Conservation (phyloP, 2,329 filamentous ascomycete genomes). For the Fusarium phyllophilum region DNA sequence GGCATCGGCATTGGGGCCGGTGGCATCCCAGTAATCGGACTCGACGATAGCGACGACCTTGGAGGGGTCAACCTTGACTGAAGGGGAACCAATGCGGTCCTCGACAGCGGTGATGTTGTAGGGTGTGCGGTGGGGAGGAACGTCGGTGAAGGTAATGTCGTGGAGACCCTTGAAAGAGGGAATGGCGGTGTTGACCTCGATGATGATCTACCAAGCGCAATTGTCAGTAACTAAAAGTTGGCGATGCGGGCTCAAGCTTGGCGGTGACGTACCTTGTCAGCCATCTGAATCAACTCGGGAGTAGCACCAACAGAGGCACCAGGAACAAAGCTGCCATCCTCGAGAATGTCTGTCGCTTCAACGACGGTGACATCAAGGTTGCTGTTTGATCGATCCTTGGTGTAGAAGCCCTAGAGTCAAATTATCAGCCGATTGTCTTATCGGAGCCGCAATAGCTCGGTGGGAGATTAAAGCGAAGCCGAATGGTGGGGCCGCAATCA, state of each 20-base stretch:
- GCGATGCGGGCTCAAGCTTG: neutral
- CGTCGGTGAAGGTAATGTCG: constrained; percentile 89
- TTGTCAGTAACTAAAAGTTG: constrained; percentile 8
- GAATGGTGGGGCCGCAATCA: constrained; percentile 23
- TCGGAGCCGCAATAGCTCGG: constrained; percentile 27
- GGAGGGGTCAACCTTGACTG: constrained; percentile 86
- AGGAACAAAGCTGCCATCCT: constrained; percentile 88
- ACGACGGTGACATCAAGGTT: constrained; percentile 85
- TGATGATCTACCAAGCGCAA: constrained; percentile 69
- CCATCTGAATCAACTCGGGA: constrained; percentile 88
- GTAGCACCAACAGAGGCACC: constrained; percentile 87
- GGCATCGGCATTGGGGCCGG: constrained; percentile 78
- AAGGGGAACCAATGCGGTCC: constrained; percentile 84
- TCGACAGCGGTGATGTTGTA: constrained; percentile 87
- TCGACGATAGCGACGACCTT: constrained; percentile 87
- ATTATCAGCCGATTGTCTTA: constrained; percentile 25
- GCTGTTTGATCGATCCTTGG: constrained; percentile 78
- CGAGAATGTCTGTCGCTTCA: constrained; percentile 86
- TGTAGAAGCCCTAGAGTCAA: constrained; percentile 75
- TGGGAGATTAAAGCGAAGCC: constrained; percentile 35
- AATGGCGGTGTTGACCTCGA: constrained; percentile 89
- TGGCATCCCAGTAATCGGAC: constrained; percentile 82
- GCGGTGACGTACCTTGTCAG: constrained; percentile 72
- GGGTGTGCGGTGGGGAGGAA: constrained; percentile 83
- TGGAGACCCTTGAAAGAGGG: constrained; percentile 89